Percentiles rank a stretch among this genome's conserved stretches.
Evolutionary conservation across 192 early-diverging fungal species (phyloP).

Genomic region (Rhizophagus prolifer): DNA sequence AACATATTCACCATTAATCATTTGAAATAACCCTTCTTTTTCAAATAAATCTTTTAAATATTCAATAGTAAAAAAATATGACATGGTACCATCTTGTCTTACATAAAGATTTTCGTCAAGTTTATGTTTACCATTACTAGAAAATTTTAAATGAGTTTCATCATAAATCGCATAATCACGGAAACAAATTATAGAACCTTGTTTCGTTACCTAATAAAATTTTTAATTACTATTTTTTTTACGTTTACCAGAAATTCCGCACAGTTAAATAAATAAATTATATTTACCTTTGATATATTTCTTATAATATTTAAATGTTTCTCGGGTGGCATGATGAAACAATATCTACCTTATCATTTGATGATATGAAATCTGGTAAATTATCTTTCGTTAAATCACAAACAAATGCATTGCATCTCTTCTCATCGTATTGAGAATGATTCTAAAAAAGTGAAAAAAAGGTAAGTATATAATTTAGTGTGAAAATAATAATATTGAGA

Average conservation of each 20-base stretch:
- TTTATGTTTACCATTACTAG: slow-evolving; percentile 69
- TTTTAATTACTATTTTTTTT: background rate
- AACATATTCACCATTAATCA: slow-evolving; percentile 61
- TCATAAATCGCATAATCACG: slow-evolving; percentile 97
- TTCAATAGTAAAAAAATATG: slow-evolving; percentile 84
- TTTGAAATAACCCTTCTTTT: slow-evolving; percentile 55
- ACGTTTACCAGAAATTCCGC: too few species aligned
- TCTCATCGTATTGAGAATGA: slow-evolving; percentile 68
- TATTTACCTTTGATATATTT: slow-evolving; percentile 70
- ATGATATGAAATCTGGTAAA: slow-evolving; percentile 65
- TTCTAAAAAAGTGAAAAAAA: slow-evolving; percentile 26
- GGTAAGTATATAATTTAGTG: background rate
- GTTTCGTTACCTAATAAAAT: slow-evolving; percentile 55
- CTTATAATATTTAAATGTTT: slow-evolving; percentile 74
- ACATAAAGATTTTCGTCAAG: slow-evolving; percentile 95
- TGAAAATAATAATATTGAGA: background rate
- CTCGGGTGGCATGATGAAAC: slow-evolving; percentile 86
- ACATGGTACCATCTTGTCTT: slow-evolving; percentile 93
- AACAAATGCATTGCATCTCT: slow-evolving; percentile 88
- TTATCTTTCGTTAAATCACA: slow-evolving; percentile 84
- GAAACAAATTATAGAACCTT: slow-evolving; percentile 89
- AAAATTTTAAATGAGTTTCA: slow-evolving; percentile 92
- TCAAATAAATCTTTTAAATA: slow-evolving; percentile 62
- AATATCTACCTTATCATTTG: slow-evolving; percentile 76
- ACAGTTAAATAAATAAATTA: background rate